Base-by-base conservation (phyloP, 108 stramenopile species). In the Pseudonitzschia multiseries region DNA sequence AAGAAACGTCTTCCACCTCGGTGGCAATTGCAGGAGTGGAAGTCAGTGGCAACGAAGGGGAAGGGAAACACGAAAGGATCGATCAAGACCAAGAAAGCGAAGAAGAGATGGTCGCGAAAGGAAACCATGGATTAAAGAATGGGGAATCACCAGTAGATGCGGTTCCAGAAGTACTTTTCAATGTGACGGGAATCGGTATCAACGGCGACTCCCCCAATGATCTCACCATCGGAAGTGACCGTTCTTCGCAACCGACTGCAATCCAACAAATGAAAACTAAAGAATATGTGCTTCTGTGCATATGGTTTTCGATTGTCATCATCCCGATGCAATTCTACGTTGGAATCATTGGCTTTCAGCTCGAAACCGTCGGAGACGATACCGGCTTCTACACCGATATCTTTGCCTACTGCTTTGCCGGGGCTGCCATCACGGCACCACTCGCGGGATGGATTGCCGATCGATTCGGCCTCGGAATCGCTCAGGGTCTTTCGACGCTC, bases 281-380 rank as follows among this genome's bases (percentile, higher is more conserved):
- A 3, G 83, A 83, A 42, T 83, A 80, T 48, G 40, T 83, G 26
- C 36, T 66, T 13, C 60, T 83, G 21, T 69, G 73, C 9, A 21
- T 63, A 21, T 83, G 83, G 83, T 83, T 83, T 54, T 77, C 79
- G 22, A 21, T 80, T 20, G 33, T 22, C 2, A 13, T 83, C 26
- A 32, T 80, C 64, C 83, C 83, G 26, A 27, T 83, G n/a, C 83
- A 83, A 57, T 83, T 80, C 29, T 83, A 83, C 43, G 54, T 80
- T 27, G 83, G 71, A 6, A 57, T 75, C 6, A 80, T 83, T 48
- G 83, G 83, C 9, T 80, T 77, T 42, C 77, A 72, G 43, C 51
- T 83, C 56, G 83, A 83, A 43, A 48, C 63, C 70, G 57, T 68
- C 32, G 83, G 83, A 12, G 79, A 80, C 53, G 68, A 62, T 12